Evolutionary conservation across 306 rosid genomes (phyloP).

Genomic region (Medicago ruthenica): DNA sequence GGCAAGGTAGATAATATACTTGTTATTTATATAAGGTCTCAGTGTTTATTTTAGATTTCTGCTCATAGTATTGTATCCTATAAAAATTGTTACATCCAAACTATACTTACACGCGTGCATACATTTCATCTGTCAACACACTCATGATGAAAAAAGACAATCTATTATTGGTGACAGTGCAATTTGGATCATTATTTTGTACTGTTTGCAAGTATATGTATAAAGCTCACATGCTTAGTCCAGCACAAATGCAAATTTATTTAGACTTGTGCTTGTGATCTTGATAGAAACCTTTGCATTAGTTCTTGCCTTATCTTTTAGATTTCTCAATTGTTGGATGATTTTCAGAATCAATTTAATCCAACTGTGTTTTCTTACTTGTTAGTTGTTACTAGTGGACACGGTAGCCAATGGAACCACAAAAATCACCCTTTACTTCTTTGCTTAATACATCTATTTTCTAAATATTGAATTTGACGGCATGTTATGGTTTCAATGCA

Average conservation of each 20-base stretch:
- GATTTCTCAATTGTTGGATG: conserved; percentile 15
- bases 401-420: conserved; percentile 27
- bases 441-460: not conserved
- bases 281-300: conserved; percentile 5
- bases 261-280: conserved; percentile 16
- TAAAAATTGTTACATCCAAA: not conserved
- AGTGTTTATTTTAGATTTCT: conserved; percentile 30
- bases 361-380: not conserved
- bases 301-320: conserved; percentile 12
- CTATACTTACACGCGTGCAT: conserved; percentile 1
- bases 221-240: conserved; percentile 3
- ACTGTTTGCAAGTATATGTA: too few species aligned
- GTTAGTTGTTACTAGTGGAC: not conserved
- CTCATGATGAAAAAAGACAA: not conserved
- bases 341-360: conserved; percentile 6
- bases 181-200: conserved; percentile 31
- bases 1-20: conserved; percentile 69
- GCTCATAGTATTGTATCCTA: conserved; percentile 34
- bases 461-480: conserved; percentile 39
- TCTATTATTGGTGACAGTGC: not conserved
- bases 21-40: not conserved
- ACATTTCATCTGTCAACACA: too few species aligned
- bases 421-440: not conserved
- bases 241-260: conserved; percentile 13
- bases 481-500: conserved; percentile 53